Percentiles rank a stretch among this genome's conserved stretches.
Conservation (phyloP, 345 rosid genomes). For the Populus euphratica region DNA sequence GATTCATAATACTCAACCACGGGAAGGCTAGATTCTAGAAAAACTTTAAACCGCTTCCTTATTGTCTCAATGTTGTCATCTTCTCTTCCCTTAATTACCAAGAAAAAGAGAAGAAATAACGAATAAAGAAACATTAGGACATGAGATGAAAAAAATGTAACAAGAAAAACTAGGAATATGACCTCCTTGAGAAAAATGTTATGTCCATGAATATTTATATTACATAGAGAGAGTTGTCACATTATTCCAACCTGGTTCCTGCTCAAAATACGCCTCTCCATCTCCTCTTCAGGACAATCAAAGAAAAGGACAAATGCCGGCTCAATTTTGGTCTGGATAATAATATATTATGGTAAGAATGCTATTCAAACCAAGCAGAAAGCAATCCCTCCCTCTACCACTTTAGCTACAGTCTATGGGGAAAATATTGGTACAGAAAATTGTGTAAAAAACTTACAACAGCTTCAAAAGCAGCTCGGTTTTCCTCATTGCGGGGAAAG, state of each 20-base stretch:
- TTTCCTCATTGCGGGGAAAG: constrained; percentile 33
- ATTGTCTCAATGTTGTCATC: constrained; percentile 32
- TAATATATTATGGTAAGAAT: not conserved
- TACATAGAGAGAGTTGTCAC: not conserved
- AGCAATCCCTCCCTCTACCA: not conserved
- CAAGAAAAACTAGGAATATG: not conserved
- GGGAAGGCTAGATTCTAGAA: constrained; percentile 25
- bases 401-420: not conserved
- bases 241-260: constrained; percentile 19
- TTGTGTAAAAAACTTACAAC: constrained; percentile 16
- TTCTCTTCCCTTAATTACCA: constrained; percentile 22
- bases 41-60: constrained; percentile 31
- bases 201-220: not conserved
- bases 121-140: not conserved
- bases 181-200: not conserved
- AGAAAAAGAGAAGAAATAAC: not conserved
- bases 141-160: not conserved
- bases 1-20: constrained; percentile 27
- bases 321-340: constrained; percentile 44
- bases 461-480: constrained; percentile 32
- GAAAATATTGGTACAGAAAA: not conserved
- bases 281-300: constrained; percentile 48
- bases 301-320: constrained; percentile 50
- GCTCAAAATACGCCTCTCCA: constrained; percentile 22
- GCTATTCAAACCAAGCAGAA: not conserved